Evolutionary conservation across 441 rosid species (phyloP).

Genomic region (Bruguiera hainesii): DNA sequence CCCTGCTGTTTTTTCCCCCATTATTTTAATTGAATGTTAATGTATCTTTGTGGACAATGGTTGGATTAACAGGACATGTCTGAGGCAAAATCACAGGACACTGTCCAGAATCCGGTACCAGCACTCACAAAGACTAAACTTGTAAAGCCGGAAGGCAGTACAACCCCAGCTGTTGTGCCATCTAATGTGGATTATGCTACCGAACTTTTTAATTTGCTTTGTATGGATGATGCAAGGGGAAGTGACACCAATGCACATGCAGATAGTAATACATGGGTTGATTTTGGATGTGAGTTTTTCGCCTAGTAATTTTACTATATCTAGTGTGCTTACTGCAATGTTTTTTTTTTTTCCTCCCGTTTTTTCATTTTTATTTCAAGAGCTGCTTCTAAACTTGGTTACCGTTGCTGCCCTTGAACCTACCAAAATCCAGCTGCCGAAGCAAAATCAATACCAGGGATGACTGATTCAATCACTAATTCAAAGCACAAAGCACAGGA

Average conservation of each 20-base stretch:
- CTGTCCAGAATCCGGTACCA: slow-evolving; percentile 28
- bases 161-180: slow-evolving; percentile 20
- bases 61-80: slow-evolving; percentile 22
- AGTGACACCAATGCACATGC: slow-evolving; percentile 20
- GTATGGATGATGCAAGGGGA: slow-evolving; percentile 32
- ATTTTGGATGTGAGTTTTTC: slow-evolving; percentile 29
- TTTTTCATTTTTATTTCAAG: neutral
- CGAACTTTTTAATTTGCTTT: slow-evolving; percentile 49
- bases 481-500: neutral
- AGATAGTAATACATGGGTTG: slow-evolving; percentile 19
- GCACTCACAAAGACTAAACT: slow-evolving; percentile 27
- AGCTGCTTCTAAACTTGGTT: slow-evolving; percentile 10
- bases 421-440: slow-evolving; percentile 35
- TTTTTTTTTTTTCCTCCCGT: neutral
- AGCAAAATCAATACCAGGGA: slow-evolving; percentile 27
- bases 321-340: too few relatives aligned
- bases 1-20: neutral
- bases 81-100: slow-evolving; percentile 28
- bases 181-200: slow-evolving; percentile 49
- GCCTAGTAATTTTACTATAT: neutral
- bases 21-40: neutral
- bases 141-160: slow-evolving; percentile 19
- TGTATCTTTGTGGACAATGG: neutral
- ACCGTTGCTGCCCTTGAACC: slow-evolving; percentile 14
- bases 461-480: slow-evolving; percentile 17